Conservation (phyloP, 2,329 filamentous ascomycete genomes). For the Scopulariopsis brevicaulis region DNA sequence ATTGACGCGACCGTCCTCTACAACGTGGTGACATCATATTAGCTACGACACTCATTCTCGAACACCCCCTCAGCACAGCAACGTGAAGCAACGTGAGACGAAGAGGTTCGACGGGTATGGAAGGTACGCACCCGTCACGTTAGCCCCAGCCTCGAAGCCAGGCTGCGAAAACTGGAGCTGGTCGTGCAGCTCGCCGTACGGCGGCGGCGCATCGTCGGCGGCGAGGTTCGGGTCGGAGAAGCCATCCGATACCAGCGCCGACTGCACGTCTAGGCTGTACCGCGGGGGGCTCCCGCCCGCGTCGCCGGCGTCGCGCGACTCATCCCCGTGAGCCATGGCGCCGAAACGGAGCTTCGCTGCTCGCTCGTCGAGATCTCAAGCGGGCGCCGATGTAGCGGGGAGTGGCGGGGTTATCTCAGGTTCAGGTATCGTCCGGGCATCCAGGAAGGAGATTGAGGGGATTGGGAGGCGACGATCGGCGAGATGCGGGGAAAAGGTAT, state of each 20-base stretch:
- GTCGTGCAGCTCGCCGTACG: conserved; percentile 46
- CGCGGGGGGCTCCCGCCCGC: conserved; percentile 4
- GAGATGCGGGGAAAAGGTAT: too few relatives aligned
- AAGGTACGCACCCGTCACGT: conserved; percentile 34
- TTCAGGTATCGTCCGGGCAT: background rate
- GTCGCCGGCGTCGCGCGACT: background rate
- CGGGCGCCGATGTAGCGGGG: background rate
- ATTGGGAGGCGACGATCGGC: background rate
- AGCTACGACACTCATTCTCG: background rate
- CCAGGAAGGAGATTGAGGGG: background rate
- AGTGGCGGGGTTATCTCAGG: background rate
- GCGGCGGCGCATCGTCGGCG: conserved; percentile 34
- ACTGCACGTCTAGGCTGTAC: conserved; percentile 13
- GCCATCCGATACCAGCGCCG: conserved; percentile 23
- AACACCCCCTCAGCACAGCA: background rate
- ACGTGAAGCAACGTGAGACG: too few relatives aligned
- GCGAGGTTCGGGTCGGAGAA: conserved; percentile 29
- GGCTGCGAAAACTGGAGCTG: conserved; percentile 48
- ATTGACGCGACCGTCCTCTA: conserved; percentile 66
- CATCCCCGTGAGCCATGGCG: background rate
- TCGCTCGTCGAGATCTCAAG: background rate
- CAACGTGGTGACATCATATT: background rate
- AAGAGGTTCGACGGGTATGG: background rate
- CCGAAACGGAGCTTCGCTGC: background rate
- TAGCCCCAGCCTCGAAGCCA: conserved; percentile 51